Evolutionary conservation across 208 protist genomes (phyloP), one percentile per base, ranked within the genome.

Genomic region (Willaertia magna): DNA sequence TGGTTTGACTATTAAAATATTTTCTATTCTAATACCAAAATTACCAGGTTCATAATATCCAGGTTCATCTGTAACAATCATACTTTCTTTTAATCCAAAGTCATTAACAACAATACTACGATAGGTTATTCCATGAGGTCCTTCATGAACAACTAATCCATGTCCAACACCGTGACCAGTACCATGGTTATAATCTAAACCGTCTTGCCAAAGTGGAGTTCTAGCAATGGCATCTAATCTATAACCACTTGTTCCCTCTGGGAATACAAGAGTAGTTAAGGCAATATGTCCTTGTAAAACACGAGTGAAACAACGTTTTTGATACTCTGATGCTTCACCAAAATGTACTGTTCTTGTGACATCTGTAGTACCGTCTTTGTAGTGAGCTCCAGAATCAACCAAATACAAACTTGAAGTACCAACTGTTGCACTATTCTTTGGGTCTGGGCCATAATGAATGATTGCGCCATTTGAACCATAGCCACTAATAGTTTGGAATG

Each of bases 1-100:
- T 42, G 22, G 14, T 44, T 49, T 40, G 39, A 85, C 75, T 12
- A 85, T 51, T 3, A 86, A 67, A n/a, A 88, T 49, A 18, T 86
- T 75, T 39, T 85, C 98, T 86, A 99, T 98, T 82, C 98, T 95
- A 86, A 99, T 98, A 87, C 98, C 98, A 90, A 97, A 99, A 20
- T 78, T 85, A n/a, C 95, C 96, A 30, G 93, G 94, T 88, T 98
- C 95, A 92, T 99, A 99, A 92, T 97, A 99, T 1, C 98, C 98
- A 0, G 97, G 96, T 88, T 98, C 93, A 88, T 97, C 96, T 18
- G 94, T 95, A 40, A 96, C 90, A 30, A 96, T 88, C 86, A 88
- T 91, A 76, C 92, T 88, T 43, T 86, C 88, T 49, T 92, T 88
- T 40, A 97, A 83, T 34, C 76, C 87, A 46, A 90, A 93, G 47